phyloP scores from a whole-genome alignment of 176 grass and related monocot genomes.

The Cenchrus americanus region DNA sequence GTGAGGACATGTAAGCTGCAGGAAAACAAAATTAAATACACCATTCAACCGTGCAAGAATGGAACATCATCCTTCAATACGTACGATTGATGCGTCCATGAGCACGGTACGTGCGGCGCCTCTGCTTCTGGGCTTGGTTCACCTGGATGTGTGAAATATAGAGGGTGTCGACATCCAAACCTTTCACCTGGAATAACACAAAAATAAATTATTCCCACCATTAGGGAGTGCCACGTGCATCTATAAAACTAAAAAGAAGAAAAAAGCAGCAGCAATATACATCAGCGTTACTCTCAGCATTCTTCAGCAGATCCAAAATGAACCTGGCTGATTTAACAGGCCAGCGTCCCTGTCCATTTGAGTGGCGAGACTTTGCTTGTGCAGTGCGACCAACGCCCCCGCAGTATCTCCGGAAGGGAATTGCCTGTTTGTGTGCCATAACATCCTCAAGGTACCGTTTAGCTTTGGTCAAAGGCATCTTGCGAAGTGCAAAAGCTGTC shows the following conservation, averaged over 20 bases:
- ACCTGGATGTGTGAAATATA: slow-evolving; percentile 73
- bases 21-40: slow-evolving; percentile 27
- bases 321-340: slow-evolving; percentile 77
- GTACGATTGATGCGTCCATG: slow-evolving; percentile 68
- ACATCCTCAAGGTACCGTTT: slow-evolving; percentile 90
- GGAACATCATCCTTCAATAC: slow-evolving; percentile 22
- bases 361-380: slow-evolving; percentile 71
- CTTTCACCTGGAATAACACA: slow-evolving; percentile 53
- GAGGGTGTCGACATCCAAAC: slow-evolving; percentile 67
- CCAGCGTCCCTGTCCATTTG: slow-evolving; percentile 87
- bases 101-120: slow-evolving; percentile 64
- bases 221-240: background rate
- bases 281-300: slow-evolving; percentile 82
- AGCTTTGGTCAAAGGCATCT: slow-evolving; percentile 69
- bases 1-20: slow-evolving; percentile 85
- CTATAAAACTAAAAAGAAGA: background rate
- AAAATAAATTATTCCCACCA: background rate
- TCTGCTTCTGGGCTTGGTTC: slow-evolving; percentile 80
- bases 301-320: slow-evolving; percentile 83
- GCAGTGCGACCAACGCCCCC: slow-evolving; percentile 82
- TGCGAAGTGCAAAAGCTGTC: slow-evolving; percentile 66
- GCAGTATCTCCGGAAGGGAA: slow-evolving; percentile 83
- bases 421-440: slow-evolving; percentile 87
- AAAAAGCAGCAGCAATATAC: slow-evolving; percentile 25
- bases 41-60: background rate